Evolutionary conservation across 192 early-diverging fungal species (phyloP).

Genomic region (Coemansia sp.): DNA sequence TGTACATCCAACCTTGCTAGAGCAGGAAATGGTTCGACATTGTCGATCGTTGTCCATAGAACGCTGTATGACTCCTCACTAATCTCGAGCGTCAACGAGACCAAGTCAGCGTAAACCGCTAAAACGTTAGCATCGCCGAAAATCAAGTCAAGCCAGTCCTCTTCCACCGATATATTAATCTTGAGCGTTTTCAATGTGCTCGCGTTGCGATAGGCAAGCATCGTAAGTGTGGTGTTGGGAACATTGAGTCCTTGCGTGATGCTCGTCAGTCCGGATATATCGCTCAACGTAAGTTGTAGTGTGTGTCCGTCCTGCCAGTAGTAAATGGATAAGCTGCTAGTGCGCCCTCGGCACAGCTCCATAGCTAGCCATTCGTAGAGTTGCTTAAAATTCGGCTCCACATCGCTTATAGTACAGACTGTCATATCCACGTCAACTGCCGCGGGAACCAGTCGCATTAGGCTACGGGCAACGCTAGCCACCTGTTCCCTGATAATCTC

Average conservation of each 20-base stretch:
- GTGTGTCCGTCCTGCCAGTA: neutral
- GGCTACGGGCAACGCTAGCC: neutral
- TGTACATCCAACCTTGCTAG: neutral
- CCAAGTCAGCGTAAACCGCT: neutral
- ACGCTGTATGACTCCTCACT: neutral
- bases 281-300: neutral
- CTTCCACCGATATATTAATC: too few relatives aligned
- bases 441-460: neutral
- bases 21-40: neutral
- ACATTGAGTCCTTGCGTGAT: neutral
- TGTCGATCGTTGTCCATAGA: neutral
- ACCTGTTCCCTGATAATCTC: neutral
- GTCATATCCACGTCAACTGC: neutral
- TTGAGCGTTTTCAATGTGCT: neutral
- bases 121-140: neutral
- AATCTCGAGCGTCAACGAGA: neutral
- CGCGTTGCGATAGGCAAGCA: slow-evolving; percentile 2
- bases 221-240: neutral
- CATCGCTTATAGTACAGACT: neutral
- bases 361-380: neutral
- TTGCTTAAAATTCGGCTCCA: neutral
- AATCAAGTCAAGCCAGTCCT: neutral
- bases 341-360: neutral
- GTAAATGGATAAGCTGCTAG: neutral
- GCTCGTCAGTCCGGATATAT: neutral